These are phyloP conservation scores for Mycena leptocephala DNA, from an alignment of 768 basidiomycete genomes.

Conservation along the genomic window DNA sequence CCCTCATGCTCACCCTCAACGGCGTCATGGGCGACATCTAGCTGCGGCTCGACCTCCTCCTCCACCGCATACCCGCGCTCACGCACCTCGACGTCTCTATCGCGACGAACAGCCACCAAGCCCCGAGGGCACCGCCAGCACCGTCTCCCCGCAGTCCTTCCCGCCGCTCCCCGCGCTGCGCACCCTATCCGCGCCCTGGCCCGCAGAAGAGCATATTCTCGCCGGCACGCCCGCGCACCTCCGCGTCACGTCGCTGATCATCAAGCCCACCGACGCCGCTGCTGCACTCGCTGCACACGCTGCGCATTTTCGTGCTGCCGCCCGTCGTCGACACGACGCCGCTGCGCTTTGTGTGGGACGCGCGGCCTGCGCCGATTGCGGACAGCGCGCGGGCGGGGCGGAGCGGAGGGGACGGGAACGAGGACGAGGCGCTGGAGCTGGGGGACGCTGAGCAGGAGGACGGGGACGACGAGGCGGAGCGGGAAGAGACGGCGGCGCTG, in stretches of 20 bases:
- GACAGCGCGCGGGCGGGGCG: no score
- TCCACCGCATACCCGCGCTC: conserved; percentile 11
- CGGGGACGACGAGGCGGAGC: background rate
- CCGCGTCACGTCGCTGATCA: background rate
- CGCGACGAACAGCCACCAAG: background rate
- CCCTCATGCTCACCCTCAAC: conserved; percentile 5
- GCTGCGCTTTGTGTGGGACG: background rate
- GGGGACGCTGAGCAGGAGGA: background rate
- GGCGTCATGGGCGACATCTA: conserved; percentile 16
- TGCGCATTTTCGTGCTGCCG: conserved; percentile 1
- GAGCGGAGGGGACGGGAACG: no score
- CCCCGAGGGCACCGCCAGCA: background rate
- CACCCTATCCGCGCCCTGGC: conserved; percentile 25
- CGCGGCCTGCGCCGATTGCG: background rate
- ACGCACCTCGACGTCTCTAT: background rate
- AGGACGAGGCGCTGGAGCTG: background rate
- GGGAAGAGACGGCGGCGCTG: background rate
- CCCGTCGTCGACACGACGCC: background rate
- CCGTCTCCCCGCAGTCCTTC: background rate
- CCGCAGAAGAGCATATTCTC: background rate
- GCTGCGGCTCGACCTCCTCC: conserved; percentile 12
- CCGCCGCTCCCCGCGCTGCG: conserved; percentile 3
- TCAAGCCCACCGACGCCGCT: conserved; percentile 14
- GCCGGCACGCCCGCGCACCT: conserved; percentile 7
- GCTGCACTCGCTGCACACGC: conserved; percentile 10